Evolutionary conservation across 192 early-diverging fungal genomes (phyloP).

Genomic region (Coemansia sp.): DNA sequence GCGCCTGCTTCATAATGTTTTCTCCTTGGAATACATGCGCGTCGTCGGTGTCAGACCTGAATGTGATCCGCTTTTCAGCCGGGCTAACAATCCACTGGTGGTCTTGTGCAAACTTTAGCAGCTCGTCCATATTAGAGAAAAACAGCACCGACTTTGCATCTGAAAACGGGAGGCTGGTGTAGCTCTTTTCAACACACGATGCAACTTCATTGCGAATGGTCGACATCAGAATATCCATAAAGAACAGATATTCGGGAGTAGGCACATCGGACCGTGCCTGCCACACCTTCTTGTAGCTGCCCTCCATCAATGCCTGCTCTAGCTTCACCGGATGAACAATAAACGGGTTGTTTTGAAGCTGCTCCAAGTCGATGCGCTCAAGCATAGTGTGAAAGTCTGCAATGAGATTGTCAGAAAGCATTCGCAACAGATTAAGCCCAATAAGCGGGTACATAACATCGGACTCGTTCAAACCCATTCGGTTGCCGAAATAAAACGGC

Average conservation of each 20-base stretch:
- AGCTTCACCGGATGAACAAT: constrained; percentile 91
- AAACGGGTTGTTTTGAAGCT: constrained; percentile 74
- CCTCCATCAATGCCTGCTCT: constrained; percentile 97
- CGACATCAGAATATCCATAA: constrained; percentile 89
- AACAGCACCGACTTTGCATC: constrained; percentile 93
- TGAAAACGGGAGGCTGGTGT: constrained; percentile 73
- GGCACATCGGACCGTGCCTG: constrained; percentile 84
- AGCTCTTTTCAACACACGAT: constrained; percentile 93
- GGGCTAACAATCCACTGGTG: constrained; percentile 80
- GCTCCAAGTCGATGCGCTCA: constrained; percentile 81
- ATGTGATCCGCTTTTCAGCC: constrained; percentile 78
- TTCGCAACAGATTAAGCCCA: constrained; percentile 88
- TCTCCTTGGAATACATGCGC: constrained; percentile 73
- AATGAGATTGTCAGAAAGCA: constrained; percentile 90
- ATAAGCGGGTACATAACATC: constrained; percentile 83
- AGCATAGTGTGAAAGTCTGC: constrained; percentile 99
- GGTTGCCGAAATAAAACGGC: constrained; percentile 76
- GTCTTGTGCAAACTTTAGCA: constrained; percentile 83
- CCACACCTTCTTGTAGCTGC: constrained; percentile 97
- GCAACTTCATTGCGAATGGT: constrained; percentile 96
- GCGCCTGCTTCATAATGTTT: constrained; percentile 77
- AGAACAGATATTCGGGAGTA: constrained; percentile 87
- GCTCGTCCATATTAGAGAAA: constrained; percentile 77
- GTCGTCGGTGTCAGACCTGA: constrained; percentile 63
- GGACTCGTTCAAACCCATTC: constrained; percentile 64